phyloP scores from a whole-genome alignment of 1,139 yeast genomes.

The Blastobotrys ciferrii region DNA sequence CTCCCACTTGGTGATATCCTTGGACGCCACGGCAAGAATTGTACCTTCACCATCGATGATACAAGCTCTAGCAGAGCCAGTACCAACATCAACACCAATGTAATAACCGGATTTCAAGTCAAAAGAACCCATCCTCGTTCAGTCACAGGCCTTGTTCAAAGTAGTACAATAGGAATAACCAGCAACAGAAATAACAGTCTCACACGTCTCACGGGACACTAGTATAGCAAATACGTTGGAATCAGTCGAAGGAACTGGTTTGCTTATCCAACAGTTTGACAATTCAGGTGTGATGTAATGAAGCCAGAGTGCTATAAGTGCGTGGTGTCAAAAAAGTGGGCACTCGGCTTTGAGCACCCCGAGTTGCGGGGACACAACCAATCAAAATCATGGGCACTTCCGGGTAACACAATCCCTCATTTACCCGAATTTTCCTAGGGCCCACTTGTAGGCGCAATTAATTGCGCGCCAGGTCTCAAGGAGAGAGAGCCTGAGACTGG shows the following conservation, averaged over 20 bases:
- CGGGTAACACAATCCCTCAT: neutral
- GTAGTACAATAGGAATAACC: too few species aligned
- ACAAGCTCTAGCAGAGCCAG: conserved; percentile 96
- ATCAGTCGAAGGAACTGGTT: too few species aligned
- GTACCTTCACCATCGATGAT: conserved; percentile 80
- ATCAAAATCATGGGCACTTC: neutral
- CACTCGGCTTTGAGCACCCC: neutral
- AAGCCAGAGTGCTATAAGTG: too few species aligned
- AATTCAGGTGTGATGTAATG: too few species aligned
- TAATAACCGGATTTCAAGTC: conserved; percentile 43
- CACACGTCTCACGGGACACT: too few species aligned
- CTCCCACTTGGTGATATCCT: conserved; percentile 64
- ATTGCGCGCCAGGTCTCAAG: too few species aligned
- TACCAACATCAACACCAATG: conserved; percentile 95
- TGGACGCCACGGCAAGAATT: conserved; percentile 75
- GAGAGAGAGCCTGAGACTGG: too few species aligned
- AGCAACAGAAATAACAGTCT: too few species aligned
- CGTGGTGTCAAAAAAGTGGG: neutral
- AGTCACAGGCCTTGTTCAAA: too few species aligned
- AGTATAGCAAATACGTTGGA: too few species aligned
- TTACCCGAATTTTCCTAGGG: neutral
- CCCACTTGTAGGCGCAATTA: too few species aligned
- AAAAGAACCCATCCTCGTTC: neutral
- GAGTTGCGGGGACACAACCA: neutral
- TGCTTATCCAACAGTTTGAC: too few species aligned